These are phyloP conservation scores for Dactylella cylindrospora DNA, from an alignment of 2,329 filamentous ascomycete species.

Conservation along the genomic window DNA sequence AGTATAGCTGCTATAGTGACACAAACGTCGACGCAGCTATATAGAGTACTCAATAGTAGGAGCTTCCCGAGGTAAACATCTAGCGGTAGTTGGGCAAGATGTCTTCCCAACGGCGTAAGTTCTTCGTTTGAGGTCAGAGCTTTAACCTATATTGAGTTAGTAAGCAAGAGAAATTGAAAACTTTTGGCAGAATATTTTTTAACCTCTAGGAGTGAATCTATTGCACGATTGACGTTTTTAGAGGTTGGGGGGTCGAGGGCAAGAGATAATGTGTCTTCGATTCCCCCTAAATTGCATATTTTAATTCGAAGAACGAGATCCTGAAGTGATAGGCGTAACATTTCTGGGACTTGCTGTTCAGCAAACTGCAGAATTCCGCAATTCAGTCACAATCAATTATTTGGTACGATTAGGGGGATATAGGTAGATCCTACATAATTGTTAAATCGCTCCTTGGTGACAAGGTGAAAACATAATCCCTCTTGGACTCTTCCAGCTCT, in stretches of 20 bases:
- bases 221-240: slow-evolving; percentile 88
- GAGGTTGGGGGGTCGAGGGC: slow-evolving; percentile 86
- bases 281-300: slow-evolving; percentile 91
- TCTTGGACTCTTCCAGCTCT: slow-evolving; percentile 94
- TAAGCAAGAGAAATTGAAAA: background rate
- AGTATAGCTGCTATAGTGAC: slow-evolving; percentile 90
- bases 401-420: no score
- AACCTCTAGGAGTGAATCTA: slow-evolving; percentile 91
- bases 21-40: slow-evolving; percentile 86
- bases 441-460: slow-evolving; percentile 87
- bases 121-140: slow-evolving; percentile 80
- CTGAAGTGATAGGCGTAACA: slow-evolving; percentile 89
- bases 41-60: slow-evolving; percentile 80
- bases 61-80: slow-evolving; percentile 95
- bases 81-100: slow-evolving; percentile 83
- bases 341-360: slow-evolving; percentile 93
- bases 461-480: slow-evolving; percentile 92
- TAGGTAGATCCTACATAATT: slow-evolving; percentile 55
- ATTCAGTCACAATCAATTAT: background rate
- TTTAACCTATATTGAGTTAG: slow-evolving; percentile 46
- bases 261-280: slow-evolving; percentile 83
- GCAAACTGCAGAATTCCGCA: slow-evolving; percentile 61
- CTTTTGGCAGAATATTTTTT: background rate
- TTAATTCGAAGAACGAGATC: slow-evolving; percentile 95
- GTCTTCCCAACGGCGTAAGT: slow-evolving; percentile 79